phyloP scores from a whole-genome alignment of 176 grass and related monocot species.

The Carex myosuroides region DNA sequence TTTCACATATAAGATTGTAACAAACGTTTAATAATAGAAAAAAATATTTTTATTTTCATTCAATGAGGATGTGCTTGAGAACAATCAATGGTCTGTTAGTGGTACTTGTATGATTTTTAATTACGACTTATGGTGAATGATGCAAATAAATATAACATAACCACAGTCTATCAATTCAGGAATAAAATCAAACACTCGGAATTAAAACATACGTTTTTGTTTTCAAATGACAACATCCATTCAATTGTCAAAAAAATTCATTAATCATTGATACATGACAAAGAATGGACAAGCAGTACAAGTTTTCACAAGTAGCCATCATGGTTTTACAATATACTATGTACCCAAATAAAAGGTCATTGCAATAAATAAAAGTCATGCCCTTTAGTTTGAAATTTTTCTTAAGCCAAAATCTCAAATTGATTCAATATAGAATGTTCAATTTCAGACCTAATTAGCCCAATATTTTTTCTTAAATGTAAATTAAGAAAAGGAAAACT shows the following conservation, averaged over 20 bases:
- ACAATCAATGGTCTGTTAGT: background rate
- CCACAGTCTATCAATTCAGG: background rate
- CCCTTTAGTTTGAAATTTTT: background rate
- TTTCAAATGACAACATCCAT: background rate
- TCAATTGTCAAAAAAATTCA: background rate
- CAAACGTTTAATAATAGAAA: background rate
- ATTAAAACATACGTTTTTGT: background rate
- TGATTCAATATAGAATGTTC: background rate
- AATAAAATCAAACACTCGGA: background rate
- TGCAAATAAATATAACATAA: background rate
- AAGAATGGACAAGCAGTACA: background rate
- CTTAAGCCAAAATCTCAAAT: background rate
- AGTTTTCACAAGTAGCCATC: background rate
- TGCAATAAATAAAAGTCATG: background rate
- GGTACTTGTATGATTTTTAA: background rate
- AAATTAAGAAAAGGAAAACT: background rate
- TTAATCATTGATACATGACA: background rate
- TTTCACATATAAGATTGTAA: background rate
- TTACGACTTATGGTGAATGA: background rate
- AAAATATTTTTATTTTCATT: background rate
- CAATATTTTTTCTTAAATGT: background rate
- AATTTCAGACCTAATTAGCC: background rate
- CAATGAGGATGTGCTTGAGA: background rate
- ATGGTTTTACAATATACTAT: background rate
- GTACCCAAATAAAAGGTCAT: background rate